Percentiles rank a stretch among this genome's conserved stretches.
Evolutionary conservation across 805 yeast genomes (phyloP).

Genomic region (Wickerhamomyces sydowiorum): DNA sequence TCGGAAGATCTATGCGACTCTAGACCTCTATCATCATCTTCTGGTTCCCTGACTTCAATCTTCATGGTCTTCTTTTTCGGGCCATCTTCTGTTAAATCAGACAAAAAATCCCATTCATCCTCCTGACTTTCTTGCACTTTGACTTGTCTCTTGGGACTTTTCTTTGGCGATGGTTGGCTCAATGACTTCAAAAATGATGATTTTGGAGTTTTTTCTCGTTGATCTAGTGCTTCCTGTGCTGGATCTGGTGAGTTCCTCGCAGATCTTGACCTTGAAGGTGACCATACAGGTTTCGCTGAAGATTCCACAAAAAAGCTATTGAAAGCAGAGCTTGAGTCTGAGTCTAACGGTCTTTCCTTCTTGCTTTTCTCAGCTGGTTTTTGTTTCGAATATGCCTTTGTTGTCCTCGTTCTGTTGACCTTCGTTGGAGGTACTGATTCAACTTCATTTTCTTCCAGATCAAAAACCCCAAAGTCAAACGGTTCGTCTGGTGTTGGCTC

Average conservation of each 20-base stretch:
- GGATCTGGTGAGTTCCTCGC: background rate
- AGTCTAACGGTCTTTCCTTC: too few relatives aligned
- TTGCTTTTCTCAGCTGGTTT: background rate
- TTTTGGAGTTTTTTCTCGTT: background rate
- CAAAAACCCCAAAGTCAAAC: background rate
- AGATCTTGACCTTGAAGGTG: slow-evolving; percentile 8
- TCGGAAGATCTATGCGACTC: background rate
- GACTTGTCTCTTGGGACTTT: background rate
- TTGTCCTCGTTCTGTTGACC: background rate
- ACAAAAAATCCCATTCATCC: slow-evolving; percentile 20
- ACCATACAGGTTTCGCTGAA: slow-evolving; percentile 19
- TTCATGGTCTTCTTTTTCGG: slow-evolving; percentile 15
- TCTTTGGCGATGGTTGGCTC: too few relatives aligned
- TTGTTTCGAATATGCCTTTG: background rate
- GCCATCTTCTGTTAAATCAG: slow-evolving; percentile 7
- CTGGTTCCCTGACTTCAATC: background rate
- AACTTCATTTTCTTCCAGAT: background rate
- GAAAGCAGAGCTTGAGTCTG: background rate
- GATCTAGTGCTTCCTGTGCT: background rate
- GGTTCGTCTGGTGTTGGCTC: background rate
- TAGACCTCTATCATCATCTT: background rate
- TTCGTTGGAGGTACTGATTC: background rate
- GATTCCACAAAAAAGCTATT: slow-evolving; percentile 19
- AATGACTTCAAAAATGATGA: background rate
- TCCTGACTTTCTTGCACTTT: background rate